Percentiles rank a stretch among this genome's conserved stretches.
phyloP scores from a whole-genome alignment of 106 monocot genomes.

The Acorus calamus region DNA sequence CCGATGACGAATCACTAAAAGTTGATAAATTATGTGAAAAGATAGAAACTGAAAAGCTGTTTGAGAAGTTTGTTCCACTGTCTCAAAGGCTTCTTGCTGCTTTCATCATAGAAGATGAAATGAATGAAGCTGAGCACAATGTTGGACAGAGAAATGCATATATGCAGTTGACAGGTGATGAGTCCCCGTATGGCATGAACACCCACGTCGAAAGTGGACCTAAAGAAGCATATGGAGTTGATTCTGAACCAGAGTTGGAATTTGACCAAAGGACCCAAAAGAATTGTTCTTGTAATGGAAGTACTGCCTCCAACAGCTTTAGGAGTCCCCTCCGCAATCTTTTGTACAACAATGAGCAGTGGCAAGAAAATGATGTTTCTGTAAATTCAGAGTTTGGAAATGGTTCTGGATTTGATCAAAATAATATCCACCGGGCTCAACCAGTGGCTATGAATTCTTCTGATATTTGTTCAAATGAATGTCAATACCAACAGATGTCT shows the following conservation, averaged over 20 bases:
- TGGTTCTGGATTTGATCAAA: constrained; percentile 17
- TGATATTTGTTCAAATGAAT: constrained; percentile 27
- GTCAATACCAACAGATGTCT: constrained; percentile 58
- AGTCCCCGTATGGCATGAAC: constrained; percentile 19
- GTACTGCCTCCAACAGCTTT: constrained; percentile 23
- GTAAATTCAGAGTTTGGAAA: constrained; percentile 9
- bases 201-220: constrained; percentile 14
- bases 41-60: constrained; percentile 34
- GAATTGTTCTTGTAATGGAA: constrained; percentile 43
- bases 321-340: constrained; percentile 23
- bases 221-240: constrained; percentile 13
- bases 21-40: constrained; percentile 18
- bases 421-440: constrained; percentile 10
- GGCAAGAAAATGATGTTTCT: constrained; percentile 22
- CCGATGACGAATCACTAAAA: constrained; percentile 8
- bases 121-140: constrained; percentile 19
- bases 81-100: constrained; percentile 86
- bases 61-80: constrained; percentile 56
- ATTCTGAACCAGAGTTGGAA: constrained; percentile 25
- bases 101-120: constrained; percentile 60
- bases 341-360: constrained; percentile 17
- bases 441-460: constrained; percentile 2
- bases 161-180: constrained; percentile 21
- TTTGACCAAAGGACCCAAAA: constrained; percentile 24
- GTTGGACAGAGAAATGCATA: constrained; percentile 16